Percentiles rank a stretch among this genome's conserved stretches.
phyloP scores from a whole-genome alignment of 352 stramenopile genomes.

The Globisporangium nunn region DNA sequence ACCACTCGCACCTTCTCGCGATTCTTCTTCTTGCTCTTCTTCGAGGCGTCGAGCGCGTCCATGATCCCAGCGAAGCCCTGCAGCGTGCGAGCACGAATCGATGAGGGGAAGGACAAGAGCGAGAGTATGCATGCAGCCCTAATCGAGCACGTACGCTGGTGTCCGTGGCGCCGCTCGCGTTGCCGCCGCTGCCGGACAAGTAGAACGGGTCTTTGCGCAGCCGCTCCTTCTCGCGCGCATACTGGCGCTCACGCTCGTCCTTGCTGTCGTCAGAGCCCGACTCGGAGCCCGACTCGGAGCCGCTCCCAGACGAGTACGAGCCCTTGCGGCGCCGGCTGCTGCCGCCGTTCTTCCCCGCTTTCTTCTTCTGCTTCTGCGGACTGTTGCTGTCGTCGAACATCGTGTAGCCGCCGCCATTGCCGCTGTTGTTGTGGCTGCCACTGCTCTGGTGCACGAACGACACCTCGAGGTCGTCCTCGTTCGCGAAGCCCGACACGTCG shows the following conservation, averaged over 20 bases:
- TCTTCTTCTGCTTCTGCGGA: slow-evolving; percentile 23
- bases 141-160: slow-evolving; percentile 23
- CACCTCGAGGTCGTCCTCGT: slow-evolving; percentile 75
- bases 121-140: background rate
- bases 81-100: background rate
- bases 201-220: slow-evolving; percentile 81
- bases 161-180: slow-evolving; percentile 15
- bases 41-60: slow-evolving; percentile 46
- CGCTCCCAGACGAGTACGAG: slow-evolving; percentile 15
- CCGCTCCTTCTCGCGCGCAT: slow-evolving; percentile 51
- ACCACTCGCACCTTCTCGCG: slow-evolving; percentile 32
- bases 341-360: slow-evolving; percentile 16
- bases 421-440: background rate
- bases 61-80: slow-evolving; percentile 79
- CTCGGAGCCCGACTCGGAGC: slow-evolving; percentile 4
- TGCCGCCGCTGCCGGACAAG: slow-evolving; percentile 45
- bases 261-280: slow-evolving; percentile 34
- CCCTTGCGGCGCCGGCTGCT: slow-evolving; percentile 37
- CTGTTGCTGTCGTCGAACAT: slow-evolving; percentile 15
- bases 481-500: slow-evolving; percentile 48
- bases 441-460: slow-evolving; percentile 64
- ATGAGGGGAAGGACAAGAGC: background rate
- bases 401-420: slow-evolving; percentile 10
- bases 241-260: slow-evolving; percentile 29
- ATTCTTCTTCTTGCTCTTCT: slow-evolving; percentile 70